Evolutionary conservation across 352 stramenopile species (phyloP), one percentile per base, ranked within the genome.

Genomic region (Achlya hypogyna): DNA sequence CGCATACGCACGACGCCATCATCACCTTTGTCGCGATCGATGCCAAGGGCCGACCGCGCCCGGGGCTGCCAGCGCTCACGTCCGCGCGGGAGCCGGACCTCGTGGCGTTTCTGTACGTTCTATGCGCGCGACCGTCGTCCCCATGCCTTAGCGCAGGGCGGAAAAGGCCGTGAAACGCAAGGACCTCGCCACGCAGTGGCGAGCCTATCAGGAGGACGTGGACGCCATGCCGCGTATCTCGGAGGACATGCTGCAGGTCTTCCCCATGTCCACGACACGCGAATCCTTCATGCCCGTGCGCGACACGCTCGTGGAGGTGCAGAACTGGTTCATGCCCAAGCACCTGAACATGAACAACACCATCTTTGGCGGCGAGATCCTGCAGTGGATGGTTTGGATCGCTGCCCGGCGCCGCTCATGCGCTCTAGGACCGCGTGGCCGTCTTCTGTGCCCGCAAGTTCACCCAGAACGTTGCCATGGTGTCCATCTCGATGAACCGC

Each of bases 371-470:
- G 65, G 65, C 42, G 65, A 71, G 43, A 67, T 71, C 8, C 65
- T 71, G 20, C 34, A 63, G 23, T 71, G 65, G 65, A 71, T 71
- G 65, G 65, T 69, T 16, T 22, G 5, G 9, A 51, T 53, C 25
- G 20, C 5, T n/a, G 23, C 22, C 18, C 35, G 25, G 27, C 40
- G 38, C 32, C 16, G 43, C 54, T 40, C 58, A 34, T 69, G 12
- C 27, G 47, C 5, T 31, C 8, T 43, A 79, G 74, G 77, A 79
- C 60, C 68, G 69, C 22, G 70, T 74, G 1, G 74, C 74, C 38
- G 62, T 79, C 59, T 85, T 86, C 62, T 86, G 84, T 59, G 76
- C 82, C 5, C 81, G 80, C 29, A 90, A 85, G 75, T 88, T 92
- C 71, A 91, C 84, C 60, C 89, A 92, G 72, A 86, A 92, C 65